phyloP scores from a whole-genome alignment of 2,329 filamentous ascomycete species.

The Aureobasidium sp. region DNA sequence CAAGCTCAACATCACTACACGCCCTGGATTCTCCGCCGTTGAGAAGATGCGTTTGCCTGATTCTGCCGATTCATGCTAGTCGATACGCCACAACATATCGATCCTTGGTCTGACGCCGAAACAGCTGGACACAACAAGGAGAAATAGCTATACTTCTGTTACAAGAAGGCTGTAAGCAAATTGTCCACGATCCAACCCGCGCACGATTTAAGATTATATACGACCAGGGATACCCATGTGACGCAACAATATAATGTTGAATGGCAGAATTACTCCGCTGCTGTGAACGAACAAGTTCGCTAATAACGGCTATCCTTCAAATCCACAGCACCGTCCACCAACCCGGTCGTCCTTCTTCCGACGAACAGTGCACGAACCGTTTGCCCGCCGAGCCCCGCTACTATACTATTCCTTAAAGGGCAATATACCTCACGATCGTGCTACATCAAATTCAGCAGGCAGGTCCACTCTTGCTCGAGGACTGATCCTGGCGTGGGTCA shows the following conservation, averaged over 20 bases:
- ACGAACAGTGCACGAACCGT: constrained; percentile 2
- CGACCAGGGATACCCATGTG: background rate
- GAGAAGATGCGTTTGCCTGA: background rate
- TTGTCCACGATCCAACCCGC: background rate
- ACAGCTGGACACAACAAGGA: background rate
- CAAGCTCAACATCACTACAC: background rate
- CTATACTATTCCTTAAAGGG: background rate
- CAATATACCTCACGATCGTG: background rate
- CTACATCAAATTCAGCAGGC: background rate
- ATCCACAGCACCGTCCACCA: background rate
- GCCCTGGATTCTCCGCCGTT: background rate
- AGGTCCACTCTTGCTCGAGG: background rate
- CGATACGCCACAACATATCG: background rate
- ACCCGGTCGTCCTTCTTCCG: constrained; percentile 3
- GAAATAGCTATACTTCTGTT: background rate
- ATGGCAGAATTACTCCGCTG: background rate
- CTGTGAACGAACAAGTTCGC: background rate
- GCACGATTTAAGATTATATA: background rate
- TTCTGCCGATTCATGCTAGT: background rate
- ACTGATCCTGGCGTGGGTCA: background rate
- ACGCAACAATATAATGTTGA: background rate
- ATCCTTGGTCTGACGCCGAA: background rate
- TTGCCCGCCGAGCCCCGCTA: background rate
- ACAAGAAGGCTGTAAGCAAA: background rate
- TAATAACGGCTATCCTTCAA: background rate